Evolutionary conservation across 2,329 filamentous ascomycete species (phyloP), one percentile per base, ranked within the genome.

Genomic region (Colletotrichum shisoi): DNA sequence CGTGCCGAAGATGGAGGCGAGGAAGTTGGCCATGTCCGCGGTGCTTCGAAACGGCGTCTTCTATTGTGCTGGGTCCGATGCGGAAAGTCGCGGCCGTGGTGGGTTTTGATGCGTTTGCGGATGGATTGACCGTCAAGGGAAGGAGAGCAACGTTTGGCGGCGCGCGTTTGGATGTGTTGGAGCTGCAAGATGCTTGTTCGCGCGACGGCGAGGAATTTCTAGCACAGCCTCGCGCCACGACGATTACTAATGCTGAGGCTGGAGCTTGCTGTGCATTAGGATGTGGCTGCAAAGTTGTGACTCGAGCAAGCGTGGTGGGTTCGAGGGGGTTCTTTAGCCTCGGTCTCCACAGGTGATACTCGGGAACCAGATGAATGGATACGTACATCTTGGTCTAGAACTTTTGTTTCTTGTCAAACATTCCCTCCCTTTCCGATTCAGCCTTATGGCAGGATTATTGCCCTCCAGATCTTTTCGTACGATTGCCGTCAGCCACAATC

Each of bases 1-100:
- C 37, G 95, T 99, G 76, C 95, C 95, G 85, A 99, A 99, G 83
- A 99, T 99, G 78, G 93, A 97, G 76, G 95, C 95, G 79, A 99
- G 91, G 79, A 97, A 98, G 85, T 97, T 97, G 76, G 94, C 94
- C 94, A 97, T 97, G 67, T 58, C 80, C 73, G 68, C 34, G 52
- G 61, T 67, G 45, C 11, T 19, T 57, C 45, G 19, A n/a, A 68
- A 45, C 53, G 54, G 7, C 12, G 3, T 34, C 6, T 27, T 57
- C 21, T 19, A 13, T 11, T 45, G 6, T 17, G 27, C 3, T 19
- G 31, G 4, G 11, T 21, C 40, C 17, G 19, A 6, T 12, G 2
- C 9, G 11, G 5, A 5, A 21, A 7, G 31, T 27, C 8, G 31
- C 31, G 57, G 17, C 11, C 2, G 11, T 42, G 31, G 8, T 31